These are phyloP conservation scores for Yarrowia porcina DNA, from an alignment of 805 yeast genomes.

Conservation along the genomic window DNA sequence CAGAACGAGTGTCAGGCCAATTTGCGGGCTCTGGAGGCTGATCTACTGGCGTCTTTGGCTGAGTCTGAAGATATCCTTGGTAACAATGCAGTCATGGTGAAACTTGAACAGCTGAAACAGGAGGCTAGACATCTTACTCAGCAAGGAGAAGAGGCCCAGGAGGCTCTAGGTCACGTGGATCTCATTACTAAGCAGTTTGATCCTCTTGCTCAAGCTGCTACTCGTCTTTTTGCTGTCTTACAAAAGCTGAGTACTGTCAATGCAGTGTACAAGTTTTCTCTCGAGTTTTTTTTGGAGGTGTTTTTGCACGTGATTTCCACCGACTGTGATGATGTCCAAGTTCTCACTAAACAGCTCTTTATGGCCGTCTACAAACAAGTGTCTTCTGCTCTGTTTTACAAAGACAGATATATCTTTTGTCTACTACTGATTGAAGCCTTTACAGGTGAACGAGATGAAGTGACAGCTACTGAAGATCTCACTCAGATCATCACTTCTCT, in stretches of 20 bases:
- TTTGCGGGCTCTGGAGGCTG: constrained; percentile 55
- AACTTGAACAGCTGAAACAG: constrained; percentile 61
- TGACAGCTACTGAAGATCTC: constrained; percentile 8
- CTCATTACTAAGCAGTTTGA: constrained; percentile 46
- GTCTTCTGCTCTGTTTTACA: constrained; percentile 47
- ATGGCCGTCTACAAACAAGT: constrained; percentile 42
- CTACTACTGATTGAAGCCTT: constrained; percentile 18
- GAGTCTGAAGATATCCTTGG: constrained; percentile 61
- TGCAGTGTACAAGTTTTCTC: constrained; percentile 57
- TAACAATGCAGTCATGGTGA: constrained; percentile 54
- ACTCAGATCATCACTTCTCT: background rate
- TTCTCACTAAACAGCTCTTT: background rate
- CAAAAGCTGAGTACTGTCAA: constrained; percentile 45
- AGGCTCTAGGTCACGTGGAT: constrained; percentile 55
- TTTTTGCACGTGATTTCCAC: constrained; percentile 31
- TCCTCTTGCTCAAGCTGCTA: constrained; percentile 55
- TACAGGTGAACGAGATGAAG: background rate
- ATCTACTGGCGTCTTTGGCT: constrained; percentile 56
- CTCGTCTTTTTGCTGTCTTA: constrained; percentile 50
- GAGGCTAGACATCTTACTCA: constrained; percentile 55
- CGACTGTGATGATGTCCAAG: background rate
- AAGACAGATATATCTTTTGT: constrained; percentile 39
- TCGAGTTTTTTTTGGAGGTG: constrained; percentile 44
- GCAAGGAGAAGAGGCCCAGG: constrained; percentile 53
- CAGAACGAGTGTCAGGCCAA: constrained; percentile 58